Evolutionary conservation across 176 grass and related monocot species (phyloP), one percentile per base, ranked within the genome.

Genomic region (Eleusine coracana): DNA sequence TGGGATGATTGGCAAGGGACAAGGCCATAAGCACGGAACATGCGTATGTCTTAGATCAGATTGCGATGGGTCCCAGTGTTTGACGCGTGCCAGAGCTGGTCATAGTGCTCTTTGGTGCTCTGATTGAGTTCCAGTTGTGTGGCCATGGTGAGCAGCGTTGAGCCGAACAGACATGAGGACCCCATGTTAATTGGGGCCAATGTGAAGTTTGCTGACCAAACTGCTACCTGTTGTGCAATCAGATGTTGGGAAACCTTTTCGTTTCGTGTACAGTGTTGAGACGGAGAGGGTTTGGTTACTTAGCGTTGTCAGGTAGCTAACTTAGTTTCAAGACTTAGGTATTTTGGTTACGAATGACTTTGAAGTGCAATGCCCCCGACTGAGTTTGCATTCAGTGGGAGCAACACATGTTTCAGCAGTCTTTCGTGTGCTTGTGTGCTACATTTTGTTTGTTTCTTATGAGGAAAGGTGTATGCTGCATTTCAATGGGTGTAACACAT

Each of bases 11-110:
- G 77, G 56, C 70, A 85, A 67, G 66, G 61, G 81, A 78, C 81
- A 85, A 72, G 18, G 23, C 49, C 84, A 85, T 73, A 61, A 60
- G 66, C 56, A 69, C 10, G 59, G 36, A 75, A 36, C 20, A 11
- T 84, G 89, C 3, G 3, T 78, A 78, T 8, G 28, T 67, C 68
- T 68, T 72, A 45, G 42, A 88, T 88, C 29, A 48, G 74, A 48
- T 88, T 82, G 31, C 85, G 14, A 7, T 49, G 51, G 87, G 58
- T 13, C 28, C 14, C 64, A 81, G 59, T 84, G 31, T 86, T 68
- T 55, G n/a, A 66, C 9, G 71, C 20, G 2, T 79, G 74, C 20
- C 5, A 5, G 25, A 66, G 20, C 46, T 10, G 27, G 6, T 20
- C 18, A 16, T 68, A 16, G 40, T 49, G 38, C n/a, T 0, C 75